Evolutionary conservation across 2,329 filamentous ascomycete species (phyloP), one percentile per base, ranked within the genome.

Genomic region (Pestalotiopsis sp.): DNA sequence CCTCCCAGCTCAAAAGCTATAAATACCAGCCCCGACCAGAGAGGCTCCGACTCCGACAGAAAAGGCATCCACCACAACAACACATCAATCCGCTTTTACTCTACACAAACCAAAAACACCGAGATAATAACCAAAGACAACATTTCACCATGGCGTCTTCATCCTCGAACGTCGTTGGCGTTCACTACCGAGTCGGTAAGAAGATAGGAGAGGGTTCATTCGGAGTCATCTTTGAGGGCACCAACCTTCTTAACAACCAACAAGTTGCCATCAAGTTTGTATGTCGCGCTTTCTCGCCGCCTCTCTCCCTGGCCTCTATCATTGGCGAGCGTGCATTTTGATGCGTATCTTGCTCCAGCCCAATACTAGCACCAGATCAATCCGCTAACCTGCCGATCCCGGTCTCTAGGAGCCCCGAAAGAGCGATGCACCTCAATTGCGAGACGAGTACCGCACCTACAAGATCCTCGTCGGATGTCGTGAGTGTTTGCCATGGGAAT

Each of bases 241-340:
- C 95, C 78, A 99, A 99, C 82, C 88, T 99, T 76, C 88, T 99
- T 82, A 99, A 99, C 87, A 98, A 97, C 83, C 96, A 98, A 83
- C 95, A 98, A 84, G 95, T 99, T 72, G 96, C 96, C 78, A 99
- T 99, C 87, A 99, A 99, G 87, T 99, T 99, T 84, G 94, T 97
- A 85, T 79, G 93, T 91, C 68, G 49, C 31, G 52, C 27, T 20
- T 27, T 5, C 20, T 20, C 11, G 41, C 20, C 7, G 23, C 23
- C 49, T 56, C 20, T 25, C 11, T 31, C 17, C 31, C 31, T 9
- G 2, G 31, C 31, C 31, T 36, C 7, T 23, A n/a, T 56, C 64
- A 52, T 31, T 7, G 5, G 20, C 20, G 14, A 20, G 38, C 49
- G n/a, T 52, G 7, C 62, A 45, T 39, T 4, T 27, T n/a, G n/a